These are phyloP conservation scores for Colletotrichum eleusines DNA, from an alignment of 2,329 filamentous ascomycete species.

Conservation along the genomic window DNA sequence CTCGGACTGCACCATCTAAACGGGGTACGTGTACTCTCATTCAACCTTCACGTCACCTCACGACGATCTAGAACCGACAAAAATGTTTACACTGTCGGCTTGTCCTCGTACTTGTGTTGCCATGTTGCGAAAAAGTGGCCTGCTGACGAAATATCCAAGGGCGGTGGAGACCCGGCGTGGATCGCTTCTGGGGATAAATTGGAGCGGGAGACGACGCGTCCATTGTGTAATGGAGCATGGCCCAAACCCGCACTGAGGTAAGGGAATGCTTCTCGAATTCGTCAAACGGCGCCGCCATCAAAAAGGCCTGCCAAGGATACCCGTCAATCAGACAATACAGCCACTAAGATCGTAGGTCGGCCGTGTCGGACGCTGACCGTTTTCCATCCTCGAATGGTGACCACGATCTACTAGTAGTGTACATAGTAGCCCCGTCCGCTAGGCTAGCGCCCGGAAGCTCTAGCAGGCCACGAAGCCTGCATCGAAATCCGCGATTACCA, in stretches of 20 bases:
- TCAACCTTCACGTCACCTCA: background rate
- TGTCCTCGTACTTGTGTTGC: too few relatives aligned
- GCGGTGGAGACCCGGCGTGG: conserved; percentile 11
- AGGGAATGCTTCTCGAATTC: background rate
- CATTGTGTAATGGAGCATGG: background rate
- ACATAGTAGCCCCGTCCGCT: background rate
- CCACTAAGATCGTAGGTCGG: conserved; percentile 21
- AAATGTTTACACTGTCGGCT: background rate
- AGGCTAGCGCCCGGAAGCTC: conserved; percentile 13
- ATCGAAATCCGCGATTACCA: conserved; percentile 20
- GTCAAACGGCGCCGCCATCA: conserved; percentile 8
- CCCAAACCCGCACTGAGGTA: background rate
- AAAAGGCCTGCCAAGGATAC: conserved; percentile 24
- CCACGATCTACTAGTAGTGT: background rate
- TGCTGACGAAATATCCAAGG: conserved; percentile 31
- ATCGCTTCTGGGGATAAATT: background rate
- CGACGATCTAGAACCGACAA: background rate
- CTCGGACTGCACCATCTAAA: background rate
- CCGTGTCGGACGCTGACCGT: conserved; percentile 11
- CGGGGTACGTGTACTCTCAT: background rate
- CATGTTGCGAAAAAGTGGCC: conserved; percentile 24
- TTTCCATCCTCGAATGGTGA: conserved; percentile 13
- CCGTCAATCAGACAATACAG: conserved; percentile 22
- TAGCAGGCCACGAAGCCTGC: conserved; percentile 33
- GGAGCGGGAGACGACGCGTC: background rate